Base-by-base conservation (phyloP, 148 eudicot genomes). In the Camellia lanceoleosa region DNA sequence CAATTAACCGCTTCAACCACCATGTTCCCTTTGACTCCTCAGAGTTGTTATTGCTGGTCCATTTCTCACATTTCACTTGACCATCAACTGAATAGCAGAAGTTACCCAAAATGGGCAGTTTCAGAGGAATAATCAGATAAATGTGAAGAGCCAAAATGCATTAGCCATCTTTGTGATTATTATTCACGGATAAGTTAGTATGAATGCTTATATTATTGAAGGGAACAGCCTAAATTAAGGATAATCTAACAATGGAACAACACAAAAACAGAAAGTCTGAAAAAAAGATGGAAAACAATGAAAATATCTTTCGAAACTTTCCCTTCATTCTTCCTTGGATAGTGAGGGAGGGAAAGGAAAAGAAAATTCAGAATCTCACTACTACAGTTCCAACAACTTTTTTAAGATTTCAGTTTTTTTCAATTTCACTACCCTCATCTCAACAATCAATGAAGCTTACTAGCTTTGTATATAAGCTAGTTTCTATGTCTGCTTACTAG, bases 1-100 rank as follows among this genome's bases (percentile, higher is more conserved):
- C 89, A 71, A 90, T 82, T 42, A 92, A 83, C 77, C 91, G 86
- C 78, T 85, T 92, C 77, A 94, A 83, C 98, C 96, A 94, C 90
- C 90, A 91, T 20, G 87, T 86, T 59, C 89, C 79, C 85, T 90
- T 89, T 6, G 93, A 89, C 70, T 87, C 90, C 80, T 88, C 90
- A 14, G 86, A 83, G 70, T 80, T 79, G 71, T 87, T 30, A 30
- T 30, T 30, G 38, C 38, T 1, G 38, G 38, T 30, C 38, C 38
- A 30, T 30, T 30, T 30, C 38, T 30, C 38, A 30, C 38, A 30
- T 30, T 30, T 1, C 38, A 30, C 38, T 30, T 30, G 38, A 30
- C 38, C 38, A 30, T 30, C 38, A 30, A 30, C 38, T 30, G 38
- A 30, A 30, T 30, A 30, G 38, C 38, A 30, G 1, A 1, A 30